A percentile compares a stretch with the other conserved stretches of the same genome.
Evolutionary conservation across 352 stramenopile species (phyloP).

Genomic region (Globisporangium irregulare): DNA sequence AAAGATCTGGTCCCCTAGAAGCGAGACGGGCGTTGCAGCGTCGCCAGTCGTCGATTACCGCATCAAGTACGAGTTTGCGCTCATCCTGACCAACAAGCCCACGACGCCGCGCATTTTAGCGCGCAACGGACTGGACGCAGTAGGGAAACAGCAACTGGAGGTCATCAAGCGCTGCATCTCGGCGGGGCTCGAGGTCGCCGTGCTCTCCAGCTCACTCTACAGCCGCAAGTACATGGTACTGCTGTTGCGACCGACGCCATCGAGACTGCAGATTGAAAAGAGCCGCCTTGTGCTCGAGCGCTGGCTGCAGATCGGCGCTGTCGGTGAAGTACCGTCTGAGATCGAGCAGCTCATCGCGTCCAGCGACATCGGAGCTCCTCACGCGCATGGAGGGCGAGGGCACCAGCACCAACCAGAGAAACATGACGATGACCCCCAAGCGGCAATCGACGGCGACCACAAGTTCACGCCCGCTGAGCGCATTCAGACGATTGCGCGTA

Average conservation of each 20-base stretch:
- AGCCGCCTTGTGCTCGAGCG: conserved; percentile 77
- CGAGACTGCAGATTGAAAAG: conserved; percentile 74
- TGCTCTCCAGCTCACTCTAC: conserved; percentile 79
- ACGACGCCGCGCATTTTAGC: conserved; percentile 72
- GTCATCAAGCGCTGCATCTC: conserved; percentile 75
- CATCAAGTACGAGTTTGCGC: conserved; percentile 83
- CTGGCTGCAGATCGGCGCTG: conserved; percentile 83
- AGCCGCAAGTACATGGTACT: conserved; percentile 82
- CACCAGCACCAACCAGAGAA: background rate
- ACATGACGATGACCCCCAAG: background rate
- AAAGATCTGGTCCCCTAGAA: conserved; percentile 73
- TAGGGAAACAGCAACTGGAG: conserved; percentile 72
- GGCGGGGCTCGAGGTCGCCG: conserved; percentile 69
- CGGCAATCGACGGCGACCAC: conserved; percentile 39
- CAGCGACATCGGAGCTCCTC: conserved; percentile 57
- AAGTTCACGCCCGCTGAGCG: conserved; percentile 84
- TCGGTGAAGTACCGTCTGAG: conserved; percentile 82
- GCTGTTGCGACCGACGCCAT: conserved; percentile 55
- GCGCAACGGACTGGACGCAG: conserved; percentile 66
- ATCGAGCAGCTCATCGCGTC: conserved; percentile 84
- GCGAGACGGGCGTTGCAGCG: conserved; percentile 35
- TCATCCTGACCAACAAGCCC: conserved; percentile 82
- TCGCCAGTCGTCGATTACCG: conserved; percentile 42
- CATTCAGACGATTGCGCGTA: conserved; percentile 84
- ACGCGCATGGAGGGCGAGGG: conserved; percentile 8